phyloP scores from a whole-genome alignment of 352 stramenopile species.

The Discostella stelligera region DNA sequence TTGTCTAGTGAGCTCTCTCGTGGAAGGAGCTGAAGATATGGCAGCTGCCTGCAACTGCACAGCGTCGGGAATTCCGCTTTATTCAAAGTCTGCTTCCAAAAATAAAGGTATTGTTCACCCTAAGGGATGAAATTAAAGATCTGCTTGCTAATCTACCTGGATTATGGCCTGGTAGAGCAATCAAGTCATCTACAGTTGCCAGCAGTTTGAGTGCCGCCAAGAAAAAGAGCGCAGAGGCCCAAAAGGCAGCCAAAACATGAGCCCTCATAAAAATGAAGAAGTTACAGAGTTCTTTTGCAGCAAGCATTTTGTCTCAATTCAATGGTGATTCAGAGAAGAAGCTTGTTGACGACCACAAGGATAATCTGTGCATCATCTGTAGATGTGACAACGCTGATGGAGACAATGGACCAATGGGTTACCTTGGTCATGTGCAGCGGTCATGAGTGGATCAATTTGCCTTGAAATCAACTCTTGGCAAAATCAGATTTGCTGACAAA shows the following conservation, averaged over 20 bases:
- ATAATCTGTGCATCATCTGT: slow-evolving; percentile 84
- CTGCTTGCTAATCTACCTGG: slow-evolving; percentile 77
- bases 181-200: slow-evolving; percentile 39
- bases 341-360: slow-evolving; percentile 57
- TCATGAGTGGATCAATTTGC: slow-evolving; percentile 68
- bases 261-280: slow-evolving; percentile 81
- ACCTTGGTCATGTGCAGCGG: slow-evolving; percentile 80
- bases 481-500: slow-evolving; percentile 22
- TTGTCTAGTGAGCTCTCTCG: slow-evolving; percentile 75
- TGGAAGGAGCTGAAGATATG: slow-evolving; percentile 69
- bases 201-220: slow-evolving; percentile 28
- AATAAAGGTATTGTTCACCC: slow-evolving; percentile 30
- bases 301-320: slow-evolving; percentile 66
- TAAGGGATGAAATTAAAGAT: slow-evolving; percentile 51
- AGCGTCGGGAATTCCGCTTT: slow-evolving; percentile 58
- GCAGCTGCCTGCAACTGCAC: slow-evolving; percentile 60
- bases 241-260: slow-evolving; percentile 74
- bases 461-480: slow-evolving; percentile 45
- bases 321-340: slow-evolving; percentile 57
- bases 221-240: slow-evolving; percentile 67
- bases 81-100: neutral
- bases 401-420: slow-evolving; percentile 81
- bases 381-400: slow-evolving; percentile 80
- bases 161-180: slow-evolving; percentile 67
- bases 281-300: slow-evolving; percentile 73